Evolutionary conservation across 352 stramenopile species (phyloP), one percentile per base, ranked within the genome.

Genomic region (Pythium sp.): DNA sequence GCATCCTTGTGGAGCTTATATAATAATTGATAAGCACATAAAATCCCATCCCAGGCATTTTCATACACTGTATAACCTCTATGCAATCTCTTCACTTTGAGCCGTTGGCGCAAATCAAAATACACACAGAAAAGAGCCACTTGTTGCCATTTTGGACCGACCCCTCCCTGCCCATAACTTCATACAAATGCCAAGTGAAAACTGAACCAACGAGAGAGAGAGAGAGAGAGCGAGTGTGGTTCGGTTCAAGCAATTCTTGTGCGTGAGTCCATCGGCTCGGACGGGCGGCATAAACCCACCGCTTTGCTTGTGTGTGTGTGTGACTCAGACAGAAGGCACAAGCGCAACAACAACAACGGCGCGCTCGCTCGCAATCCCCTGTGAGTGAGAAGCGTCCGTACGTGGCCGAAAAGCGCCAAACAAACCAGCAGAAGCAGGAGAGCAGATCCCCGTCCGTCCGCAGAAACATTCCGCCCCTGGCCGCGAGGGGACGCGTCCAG

Each of bases 341-440:
- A 38, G 28, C 18, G 34, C 9, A 26, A 38, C 36, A 63, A 64
- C 43, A 60, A 61, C 55, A 43, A 61, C 55, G 55, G 55, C 55
- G 28, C 55, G 55, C 55, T 34, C 55, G 38, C 36, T n/a, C 43
- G 55, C 59, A 56, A 65, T 12, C 14, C 12, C 14, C 12, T 5
- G 38, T 24, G 43, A 51, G 43, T 51, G 43, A 51, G 15, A 36
- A 43, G 56, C 56, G 56, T 38, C 56, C 56, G 56, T 62, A 62
- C 55, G 55, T 47, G 30, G 26, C 30, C 8, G 55, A 28, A 36
- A 36, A 62, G 49, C 20, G 49, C 56, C 34, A 61, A 61, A 30
- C 14, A 32, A 41, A 32, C 28, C 28, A 46, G 18, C 53, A 61
- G 32, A 8, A 58, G 14, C 26, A 38, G 26, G 53, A 26, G 12